phyloP scores from a whole-genome alignment of 192 early-diverging fungal species.

The Linnemannia zychae region DNA sequence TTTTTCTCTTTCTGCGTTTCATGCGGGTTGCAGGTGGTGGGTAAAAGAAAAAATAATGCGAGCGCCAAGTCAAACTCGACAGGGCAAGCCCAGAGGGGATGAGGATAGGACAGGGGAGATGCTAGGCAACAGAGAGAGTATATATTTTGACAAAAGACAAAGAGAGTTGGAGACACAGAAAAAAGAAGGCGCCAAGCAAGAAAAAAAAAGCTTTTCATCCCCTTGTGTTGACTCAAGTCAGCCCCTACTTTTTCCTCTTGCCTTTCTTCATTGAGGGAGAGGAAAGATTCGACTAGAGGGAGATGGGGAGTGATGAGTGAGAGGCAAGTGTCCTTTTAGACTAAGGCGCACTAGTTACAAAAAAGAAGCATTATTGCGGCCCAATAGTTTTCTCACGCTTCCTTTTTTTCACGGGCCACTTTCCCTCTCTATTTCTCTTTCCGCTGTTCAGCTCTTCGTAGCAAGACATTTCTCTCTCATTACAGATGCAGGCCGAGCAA shows the following conservation, averaged over 20 bases:
- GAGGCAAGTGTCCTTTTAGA: no score
- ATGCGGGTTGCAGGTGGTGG: neutral
- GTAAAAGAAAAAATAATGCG: neutral
- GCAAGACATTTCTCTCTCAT: neutral
- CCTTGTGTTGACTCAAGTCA: no score
- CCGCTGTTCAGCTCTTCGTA: neutral
- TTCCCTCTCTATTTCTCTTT: neutral
- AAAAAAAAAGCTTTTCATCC: no score
- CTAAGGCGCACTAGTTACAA: neutral
- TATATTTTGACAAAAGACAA: no score
- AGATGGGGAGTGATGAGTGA: neutral
- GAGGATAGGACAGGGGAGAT: neutral
- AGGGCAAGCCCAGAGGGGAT: neutral
- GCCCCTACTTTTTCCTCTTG: no score
- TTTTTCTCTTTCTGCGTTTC: neutral
- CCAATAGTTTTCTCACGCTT: conserved; percentile 1
- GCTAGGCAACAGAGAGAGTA: no score
- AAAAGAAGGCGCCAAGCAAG: no score
- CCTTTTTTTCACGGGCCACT: conserved; percentile 8
- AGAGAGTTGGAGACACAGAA: no score
- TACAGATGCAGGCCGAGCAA: neutral
- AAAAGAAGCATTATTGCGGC: neutral
- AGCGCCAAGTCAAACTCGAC: neutral
- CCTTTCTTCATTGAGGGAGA: neutral
- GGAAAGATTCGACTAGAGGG: neutral